Evolutionary conservation across 345 rosid species (phyloP).

Genomic region (Eucalyptus regnans): DNA sequence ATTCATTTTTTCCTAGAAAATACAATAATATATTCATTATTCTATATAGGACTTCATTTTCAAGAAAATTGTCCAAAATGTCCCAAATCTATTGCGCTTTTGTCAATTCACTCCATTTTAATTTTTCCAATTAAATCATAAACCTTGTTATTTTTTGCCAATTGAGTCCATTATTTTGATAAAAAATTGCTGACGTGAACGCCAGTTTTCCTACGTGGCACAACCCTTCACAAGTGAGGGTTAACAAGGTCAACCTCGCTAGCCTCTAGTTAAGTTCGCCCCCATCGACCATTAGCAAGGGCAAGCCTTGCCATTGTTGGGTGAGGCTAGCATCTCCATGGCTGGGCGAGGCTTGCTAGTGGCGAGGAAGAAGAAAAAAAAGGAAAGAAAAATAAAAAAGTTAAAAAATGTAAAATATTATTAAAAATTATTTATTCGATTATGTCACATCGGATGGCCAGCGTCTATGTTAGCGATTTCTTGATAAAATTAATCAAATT

Average conservation of each 20-base stretch:
- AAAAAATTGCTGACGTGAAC: fast-evolving
- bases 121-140: too few relatives aligned
- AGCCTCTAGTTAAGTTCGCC: too few relatives aligned
- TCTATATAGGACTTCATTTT: not conserved
- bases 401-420: too few relatives aligned
- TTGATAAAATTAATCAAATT: too few relatives aligned
- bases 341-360: not conserved
- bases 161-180: not conserved
- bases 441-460: fast-evolving
- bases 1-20: too few relatives aligned
- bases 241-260: too few relatives aligned
- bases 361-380: not conserved
- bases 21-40: too few relatives aligned
- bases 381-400: fast-evolving
- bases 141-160: not conserved
- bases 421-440: too few relatives aligned
- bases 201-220: fast-evolving
- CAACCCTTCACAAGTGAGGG: fast-evolving
- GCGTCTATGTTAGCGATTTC: fast-evolving
- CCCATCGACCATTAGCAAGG: too few relatives aligned
- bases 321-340: too few relatives aligned
- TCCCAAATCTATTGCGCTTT: not conserved
- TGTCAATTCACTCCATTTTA: not conserved
- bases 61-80: not conserved
- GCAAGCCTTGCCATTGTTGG: too few relatives aligned